Percentiles rank a stretch among this genome's conserved stretches.
phyloP scores from a whole-genome alignment of 2,329 filamentous ascomycete genomes.

The Trichoderma sp. region DNA sequence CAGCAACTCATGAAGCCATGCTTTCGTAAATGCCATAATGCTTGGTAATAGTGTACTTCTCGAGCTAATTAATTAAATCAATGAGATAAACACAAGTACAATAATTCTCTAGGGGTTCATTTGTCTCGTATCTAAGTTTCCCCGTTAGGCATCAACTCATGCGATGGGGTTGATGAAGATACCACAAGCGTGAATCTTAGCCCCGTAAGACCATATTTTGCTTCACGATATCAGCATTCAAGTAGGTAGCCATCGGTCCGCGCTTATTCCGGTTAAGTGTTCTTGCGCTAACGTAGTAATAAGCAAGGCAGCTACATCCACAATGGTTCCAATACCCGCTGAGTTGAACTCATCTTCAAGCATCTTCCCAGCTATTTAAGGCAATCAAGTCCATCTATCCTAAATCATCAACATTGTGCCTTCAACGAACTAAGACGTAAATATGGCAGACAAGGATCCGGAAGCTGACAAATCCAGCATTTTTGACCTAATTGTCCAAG shows the following conservation, averaged over 20 bases:
- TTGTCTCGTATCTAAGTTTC: neutral
- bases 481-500: neutral
- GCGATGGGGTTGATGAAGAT: neutral
- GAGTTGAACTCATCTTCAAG: neutral
- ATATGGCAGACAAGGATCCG: neutral
- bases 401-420: neutral
- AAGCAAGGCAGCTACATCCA: neutral
- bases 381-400: neutral
- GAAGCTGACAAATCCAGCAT: neutral
- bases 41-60: neutral
- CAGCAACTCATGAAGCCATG: neutral
- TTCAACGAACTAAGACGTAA: neutral
- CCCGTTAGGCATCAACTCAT: neutral
- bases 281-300: neutral
- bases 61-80: neutral
- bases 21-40: neutral
- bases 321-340: neutral
- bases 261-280: neutral
- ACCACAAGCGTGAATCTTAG: neutral
- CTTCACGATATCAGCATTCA: neutral
- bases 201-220: neutral
- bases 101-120: neutral
- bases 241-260: neutral
- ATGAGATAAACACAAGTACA: neutral
- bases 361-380: too few relatives aligned